Evolutionary conservation across 768 basidiomycete species (phyloP), one percentile per base, ranked within the genome.

Genomic region (Leccinum uliginosum): DNA sequence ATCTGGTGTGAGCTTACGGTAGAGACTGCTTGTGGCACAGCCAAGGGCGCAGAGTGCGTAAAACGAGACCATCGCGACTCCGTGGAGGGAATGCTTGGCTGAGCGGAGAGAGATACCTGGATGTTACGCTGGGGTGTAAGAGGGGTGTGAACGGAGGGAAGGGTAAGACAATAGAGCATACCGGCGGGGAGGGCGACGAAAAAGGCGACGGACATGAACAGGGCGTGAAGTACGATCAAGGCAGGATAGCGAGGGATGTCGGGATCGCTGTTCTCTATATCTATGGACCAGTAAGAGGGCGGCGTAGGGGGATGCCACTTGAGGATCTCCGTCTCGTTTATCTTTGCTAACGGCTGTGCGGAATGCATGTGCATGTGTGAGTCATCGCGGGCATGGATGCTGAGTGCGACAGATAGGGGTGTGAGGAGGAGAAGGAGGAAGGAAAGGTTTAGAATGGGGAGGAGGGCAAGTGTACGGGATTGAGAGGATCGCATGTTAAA

Each of bases 131-230:
- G 27, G 23, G 24, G 43, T 30, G 51, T 34, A 29, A 45, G 38
- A 30, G 19, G 35, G 30, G 40, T 15, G 27, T 40, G 53, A 60
- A 27, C 4, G 26, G 23, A 17, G 35, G 38, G 6, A 30, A 47
- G 26, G 44, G 10, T 11, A 19, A 45, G 12, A 23, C 21, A 23
- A 52, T 27, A 30, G 35, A 34, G 69, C 83, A 65, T 68, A 94
- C 93, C 85, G 45, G 85, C 78, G 21, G 94, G 95, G 21, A 97
- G 78, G 12, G 85, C 82, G 14, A 84, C 80, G 65, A 97, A 93
- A 73, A 92, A 96, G 15, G 92, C 93, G 3, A 87, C 68, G 55
- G 73, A 76, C 86, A 93, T 89, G 63, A 83, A 81, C 5, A 85
- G 54, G n/a, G 78, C 83, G 70, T 97, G 95, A 3, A 84, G 67